phyloP scores from a whole-genome alignment of 2,329 filamentous ascomycete genomes.

The Cercospora citrullina region DNA sequence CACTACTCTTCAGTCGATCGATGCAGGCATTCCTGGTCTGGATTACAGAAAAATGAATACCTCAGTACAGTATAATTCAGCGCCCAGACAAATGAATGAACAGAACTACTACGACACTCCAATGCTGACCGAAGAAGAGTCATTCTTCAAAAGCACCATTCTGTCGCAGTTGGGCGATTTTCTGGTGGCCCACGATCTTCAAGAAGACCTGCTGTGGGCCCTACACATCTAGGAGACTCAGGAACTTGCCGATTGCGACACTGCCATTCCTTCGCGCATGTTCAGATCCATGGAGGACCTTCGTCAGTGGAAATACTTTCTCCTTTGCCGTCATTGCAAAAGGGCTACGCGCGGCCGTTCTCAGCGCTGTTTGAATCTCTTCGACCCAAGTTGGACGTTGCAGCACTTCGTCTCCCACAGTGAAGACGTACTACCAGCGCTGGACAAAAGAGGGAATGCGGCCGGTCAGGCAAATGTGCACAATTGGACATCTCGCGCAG shows the following conservation, averaged over 20 bases:
- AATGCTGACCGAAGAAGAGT: neutral
- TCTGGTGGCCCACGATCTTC: neutral
- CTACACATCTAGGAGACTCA: slow-evolving; percentile 4
- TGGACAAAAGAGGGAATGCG: neutral
- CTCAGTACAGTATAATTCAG: neutral
- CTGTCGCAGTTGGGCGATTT: neutral
- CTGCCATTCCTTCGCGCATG: neutral
- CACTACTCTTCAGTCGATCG: neutral
- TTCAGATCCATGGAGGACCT: neutral
- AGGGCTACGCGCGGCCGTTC: neutral
- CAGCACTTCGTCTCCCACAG: slow-evolving; percentile 2
- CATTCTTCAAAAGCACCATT: neutral
- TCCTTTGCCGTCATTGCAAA: neutral
- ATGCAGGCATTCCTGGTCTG: neutral
- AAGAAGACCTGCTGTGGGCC: slow-evolving; percentile 1
- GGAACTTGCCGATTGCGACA: neutral
- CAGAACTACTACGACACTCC: neutral
- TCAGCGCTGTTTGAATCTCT: neutral
- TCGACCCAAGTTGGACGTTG: neutral
- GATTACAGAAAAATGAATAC: neutral
- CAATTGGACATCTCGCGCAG: neutral
- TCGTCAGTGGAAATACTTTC: neutral
- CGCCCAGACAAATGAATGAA: neutral
- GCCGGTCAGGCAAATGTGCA: neutral
- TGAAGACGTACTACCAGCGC: neutral